Percentiles rank a stretch among this genome's conserved stretches.
phyloP scores from a whole-genome alignment of 2,329 filamentous ascomycete species.

The Blastomyces silverae region DNA sequence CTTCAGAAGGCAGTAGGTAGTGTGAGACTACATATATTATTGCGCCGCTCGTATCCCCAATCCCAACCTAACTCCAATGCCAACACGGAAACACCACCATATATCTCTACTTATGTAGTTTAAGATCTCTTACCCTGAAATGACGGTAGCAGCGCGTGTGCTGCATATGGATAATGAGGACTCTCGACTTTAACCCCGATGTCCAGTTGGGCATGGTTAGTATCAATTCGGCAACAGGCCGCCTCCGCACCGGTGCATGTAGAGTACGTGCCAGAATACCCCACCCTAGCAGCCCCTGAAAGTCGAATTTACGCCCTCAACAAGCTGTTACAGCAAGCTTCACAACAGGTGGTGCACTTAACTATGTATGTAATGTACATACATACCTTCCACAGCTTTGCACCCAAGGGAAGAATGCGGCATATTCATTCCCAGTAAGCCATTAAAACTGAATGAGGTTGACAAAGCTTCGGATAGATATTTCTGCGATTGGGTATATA shows the following conservation, averaged over 20 bases:
- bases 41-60: neutral
- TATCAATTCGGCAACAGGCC: neutral
- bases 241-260: neutral
- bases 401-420: neutral
- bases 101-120: neutral
- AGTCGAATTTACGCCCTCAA: too few species aligned
- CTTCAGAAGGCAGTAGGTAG: too few species aligned
- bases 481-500: neutral
- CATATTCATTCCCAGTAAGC: neutral
- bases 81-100: neutral
- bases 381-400: too few species aligned
- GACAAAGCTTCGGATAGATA: neutral
- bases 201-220: neutral
- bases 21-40: neutral
- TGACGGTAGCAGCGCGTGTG: neutral
- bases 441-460: neutral
- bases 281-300: too few species aligned
- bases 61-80: neutral
- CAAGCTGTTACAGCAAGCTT: neutral
- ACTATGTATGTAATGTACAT: too few species aligned
- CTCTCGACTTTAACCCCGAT: neutral
- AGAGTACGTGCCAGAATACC: too few species aligned
- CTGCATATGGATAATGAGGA: neutral
- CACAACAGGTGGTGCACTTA: too few species aligned
- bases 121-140: neutral